Base-by-base conservation (phyloP, 768 basidiomycete species). In the Collybia mongolica region DNA sequence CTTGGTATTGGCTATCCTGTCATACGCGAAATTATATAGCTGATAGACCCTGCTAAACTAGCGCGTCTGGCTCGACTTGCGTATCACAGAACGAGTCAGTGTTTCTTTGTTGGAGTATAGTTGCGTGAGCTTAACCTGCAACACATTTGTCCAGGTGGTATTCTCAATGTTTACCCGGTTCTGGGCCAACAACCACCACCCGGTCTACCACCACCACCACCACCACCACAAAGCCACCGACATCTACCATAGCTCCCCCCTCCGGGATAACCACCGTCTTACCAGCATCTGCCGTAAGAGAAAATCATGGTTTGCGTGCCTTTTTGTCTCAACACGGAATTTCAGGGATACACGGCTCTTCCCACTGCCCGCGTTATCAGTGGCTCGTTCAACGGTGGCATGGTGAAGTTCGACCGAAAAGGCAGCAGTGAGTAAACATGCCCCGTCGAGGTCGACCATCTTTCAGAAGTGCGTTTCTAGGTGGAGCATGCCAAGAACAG, bases 321-420 rank as follows among this genome's bases (percentile, higher is more conserved):
- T 8, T 43, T n/a, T 17, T 6, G 38, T 20, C 15, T 17, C 2
- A 24, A 22, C 43, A 3, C 18, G 14, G 17, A 47, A 42, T 22
- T 14, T 46, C 23, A 65, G 63, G 64, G 64, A 12, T 65, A 63
- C 47, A 54, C 55, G 3, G 58, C 64, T 11, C 61, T 65, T 19
- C 60, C 64, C 17, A 65, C 64, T 12, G 64, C 64, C 28, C 58
- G 64, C n/a, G 60, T 65, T 19, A 63, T 65, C 35, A 44, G 57
- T 20, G 60, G 64, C 19, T 62, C 60, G 28, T 65, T 65, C 49
- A 60, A 65, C 32, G 64, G 62, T 9, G 51, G 46, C 20, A 65
- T 65, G 64, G 60, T 63, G 15, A 63, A 63, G 40, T 65, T 51
- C 29, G 64, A 65, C 42, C 60, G 64, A 20, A 55, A 56, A 32